A percentile compares a stretch with the other conserved stretches of the same genome.
Conservation (phyloP, 495 filamentous ascomycete genomes). For the Annulohypoxylon stygium region DNA sequence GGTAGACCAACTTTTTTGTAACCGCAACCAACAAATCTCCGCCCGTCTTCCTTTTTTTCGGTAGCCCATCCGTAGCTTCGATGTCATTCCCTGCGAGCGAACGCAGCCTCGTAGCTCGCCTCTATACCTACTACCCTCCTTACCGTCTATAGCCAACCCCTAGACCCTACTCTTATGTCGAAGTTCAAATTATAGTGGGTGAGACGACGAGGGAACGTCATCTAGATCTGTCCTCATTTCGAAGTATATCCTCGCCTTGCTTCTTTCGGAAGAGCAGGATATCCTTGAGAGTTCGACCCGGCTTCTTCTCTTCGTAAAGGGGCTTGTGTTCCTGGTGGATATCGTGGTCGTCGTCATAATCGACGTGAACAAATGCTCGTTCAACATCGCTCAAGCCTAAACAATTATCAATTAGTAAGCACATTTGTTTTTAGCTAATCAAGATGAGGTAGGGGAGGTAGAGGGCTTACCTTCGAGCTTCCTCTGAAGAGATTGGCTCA, state of each 20-base stretch:
- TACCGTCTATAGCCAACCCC: background rate
- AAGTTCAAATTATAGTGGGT: background rate
- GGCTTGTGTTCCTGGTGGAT: constrained; percentile 67
- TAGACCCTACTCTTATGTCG: background rate
- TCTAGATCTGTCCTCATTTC: constrained; percentile 4
- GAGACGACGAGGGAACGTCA: background rate
- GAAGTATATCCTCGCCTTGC: constrained; percentile 44
- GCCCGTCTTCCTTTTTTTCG: constrained; percentile 7
- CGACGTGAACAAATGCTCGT: constrained; percentile 69
- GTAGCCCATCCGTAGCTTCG: constrained; percentile 12
- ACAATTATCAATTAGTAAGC: constrained; percentile 25
- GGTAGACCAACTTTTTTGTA: constrained; percentile 9
- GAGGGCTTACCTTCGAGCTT: constrained; percentile 64
- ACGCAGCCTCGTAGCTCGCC: background rate
- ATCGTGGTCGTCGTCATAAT: constrained; percentile 65
- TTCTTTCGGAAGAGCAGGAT: constrained; percentile 56
- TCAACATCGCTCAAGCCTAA: constrained; percentile 63
- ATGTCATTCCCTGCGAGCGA: constrained; percentile 8
- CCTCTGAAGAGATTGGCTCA: constrained; percentile 65
- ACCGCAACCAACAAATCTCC: background rate
- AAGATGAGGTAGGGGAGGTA: background rate
- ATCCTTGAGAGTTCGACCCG: constrained; percentile 53
- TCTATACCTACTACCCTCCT: background rate
- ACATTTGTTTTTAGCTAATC: background rate
- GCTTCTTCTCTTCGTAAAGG: constrained; percentile 59